Conservation (phyloP, 345 rosid genomes). For the Limnanthes douglasii region DNA sequence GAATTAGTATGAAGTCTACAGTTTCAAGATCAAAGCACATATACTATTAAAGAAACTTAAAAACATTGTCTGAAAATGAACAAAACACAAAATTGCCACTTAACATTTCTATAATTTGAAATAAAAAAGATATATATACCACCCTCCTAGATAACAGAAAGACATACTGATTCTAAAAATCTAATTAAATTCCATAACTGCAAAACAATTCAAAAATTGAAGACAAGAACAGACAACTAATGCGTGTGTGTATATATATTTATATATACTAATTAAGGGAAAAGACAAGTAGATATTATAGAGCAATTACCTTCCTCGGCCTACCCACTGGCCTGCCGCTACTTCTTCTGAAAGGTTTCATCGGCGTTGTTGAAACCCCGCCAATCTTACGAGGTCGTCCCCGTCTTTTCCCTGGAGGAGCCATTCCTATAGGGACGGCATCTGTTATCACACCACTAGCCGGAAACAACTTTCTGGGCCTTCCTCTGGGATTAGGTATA, state of each 20-base stretch:
- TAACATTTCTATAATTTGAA: too few species aligned
- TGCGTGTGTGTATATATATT: neutral
- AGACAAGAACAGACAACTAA: neutral
- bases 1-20: too few species aligned
- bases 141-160: conserved; percentile 9
- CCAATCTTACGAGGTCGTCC: conserved; percentile 39
- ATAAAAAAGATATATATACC: neutral
- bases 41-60: too few species aligned
- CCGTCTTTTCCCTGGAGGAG: conserved; percentile 17
- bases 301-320: conserved; percentile 42
- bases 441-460: conserved; percentile 1
- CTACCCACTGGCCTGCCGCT: conserved; percentile 44
- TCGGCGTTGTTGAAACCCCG: conserved; percentile 11
- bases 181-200: conserved; percentile 9
- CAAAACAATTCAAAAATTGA: neutral
- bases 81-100: too few species aligned
- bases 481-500: conserved; percentile 30
- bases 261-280: neutral
- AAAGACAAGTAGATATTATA: neutral
- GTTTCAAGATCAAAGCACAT: too few species aligned
- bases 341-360: conserved; percentile 11
- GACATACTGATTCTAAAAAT: conserved; percentile 2
- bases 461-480: conserved; percentile 24
- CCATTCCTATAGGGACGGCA: conserved; percentile 2
- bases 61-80: too few species aligned